Evolutionary conservation across 1,139 yeast species (phyloP), one percentile per base, ranked within the genome.

Genomic region (Yamadazyma dushanensis): DNA sequence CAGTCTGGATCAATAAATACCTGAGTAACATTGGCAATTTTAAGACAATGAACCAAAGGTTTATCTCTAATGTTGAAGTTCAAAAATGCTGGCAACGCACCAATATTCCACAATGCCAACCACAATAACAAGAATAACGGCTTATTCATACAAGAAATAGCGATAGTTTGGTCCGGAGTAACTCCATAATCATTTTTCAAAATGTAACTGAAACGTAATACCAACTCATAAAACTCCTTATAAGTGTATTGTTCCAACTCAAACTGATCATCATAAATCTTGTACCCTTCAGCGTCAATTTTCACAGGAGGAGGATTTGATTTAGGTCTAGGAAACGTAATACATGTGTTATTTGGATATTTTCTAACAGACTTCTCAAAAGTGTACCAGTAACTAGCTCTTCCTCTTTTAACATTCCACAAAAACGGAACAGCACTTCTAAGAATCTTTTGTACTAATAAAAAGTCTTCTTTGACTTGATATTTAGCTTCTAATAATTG

Each of bases 51-150:
- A 14, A 81, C 76, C 47, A 90, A 70, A 0, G 96, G 83, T 40
- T 74, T 71, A 31, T 85, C 92, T 37, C 75, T 70, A 36, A 86
- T 73, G 57, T 89, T 90, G 63, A 81, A 87, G 61, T 90, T 90
- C 53, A 90, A 64, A 50, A 90, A 84, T 1, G 96, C 89, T 0
- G 97, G 97, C 11, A 75, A 61, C 1, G 96, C 96, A 19, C 97
- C 97, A 35, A 90, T 70, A 51, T 88, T 85, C 97, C 97, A 89
- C 36, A 86, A 62, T 0, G 96, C 83, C 44, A 86, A 70, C 95
- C 96, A 87, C 29, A 85, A 57, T 37, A 89, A 73, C 17, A 89
- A 59, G 51, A 86, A 87, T 47, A 88, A 67, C 1, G 96, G 95
- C 54, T 83, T 86, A 61, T 90, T 90, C 59, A 86, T 83, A 54